Evolutionary conservation across 148 eudicot species (phyloP).

Genomic region (Fagopyrum tataricum): DNA sequence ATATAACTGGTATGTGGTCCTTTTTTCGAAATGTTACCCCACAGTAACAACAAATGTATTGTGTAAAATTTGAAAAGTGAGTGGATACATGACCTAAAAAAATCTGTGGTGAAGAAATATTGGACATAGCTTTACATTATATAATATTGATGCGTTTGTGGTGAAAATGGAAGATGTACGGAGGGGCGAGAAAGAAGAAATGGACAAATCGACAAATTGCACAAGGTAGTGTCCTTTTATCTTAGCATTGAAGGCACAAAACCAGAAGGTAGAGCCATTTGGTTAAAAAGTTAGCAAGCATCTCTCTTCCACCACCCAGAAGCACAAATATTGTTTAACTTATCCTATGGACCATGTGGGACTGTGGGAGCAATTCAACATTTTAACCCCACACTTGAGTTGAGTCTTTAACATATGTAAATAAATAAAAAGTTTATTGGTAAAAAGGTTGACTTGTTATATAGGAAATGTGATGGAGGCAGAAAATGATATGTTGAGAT

Average conservation of each 20-base stretch:
- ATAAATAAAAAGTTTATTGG: background rate
- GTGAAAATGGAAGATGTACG: background rate
- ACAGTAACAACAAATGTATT: background rate
- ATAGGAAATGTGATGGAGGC: background rate
- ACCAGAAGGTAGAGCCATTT: conserved; percentile 1
- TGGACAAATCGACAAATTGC: conserved; percentile 11
- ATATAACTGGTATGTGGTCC: background rate
- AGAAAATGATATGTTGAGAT: background rate
- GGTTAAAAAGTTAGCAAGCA: background rate
- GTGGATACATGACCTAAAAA: too few relatives aligned
- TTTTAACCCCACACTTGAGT: too few relatives aligned
- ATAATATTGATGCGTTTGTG: too few relatives aligned
- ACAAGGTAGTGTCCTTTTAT: conserved; percentile 8
- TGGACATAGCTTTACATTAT: too few relatives aligned
- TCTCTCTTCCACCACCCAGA: background rate
- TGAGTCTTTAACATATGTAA: background rate
- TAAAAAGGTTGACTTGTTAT: background rate
- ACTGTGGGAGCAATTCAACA: too few relatives aligned
- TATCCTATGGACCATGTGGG: too few relatives aligned
- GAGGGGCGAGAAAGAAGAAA: background rate
- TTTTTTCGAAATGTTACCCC: background rate
- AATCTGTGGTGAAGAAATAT: too few relatives aligned
- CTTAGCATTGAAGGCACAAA: conserved; percentile 10
- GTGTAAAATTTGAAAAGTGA: too few relatives aligned
- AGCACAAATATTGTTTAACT: too few relatives aligned